Evolutionary conservation across 2,329 filamentous ascomycete species (phyloP).

Genomic region (Phaeosphaeria sp.): DNA sequence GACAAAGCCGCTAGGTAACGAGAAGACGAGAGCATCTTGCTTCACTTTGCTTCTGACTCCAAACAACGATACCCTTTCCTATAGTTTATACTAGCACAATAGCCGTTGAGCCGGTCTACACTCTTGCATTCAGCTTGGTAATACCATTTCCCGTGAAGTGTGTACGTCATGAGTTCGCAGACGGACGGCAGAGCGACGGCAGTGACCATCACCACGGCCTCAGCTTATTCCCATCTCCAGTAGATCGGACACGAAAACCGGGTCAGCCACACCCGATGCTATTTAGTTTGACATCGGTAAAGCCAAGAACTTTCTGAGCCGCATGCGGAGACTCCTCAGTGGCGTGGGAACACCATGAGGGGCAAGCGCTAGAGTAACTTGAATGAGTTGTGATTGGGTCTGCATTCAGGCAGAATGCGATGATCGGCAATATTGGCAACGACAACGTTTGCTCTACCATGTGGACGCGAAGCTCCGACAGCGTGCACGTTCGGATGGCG

Average conservation of each 20-base stretch:
- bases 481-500: background rate
- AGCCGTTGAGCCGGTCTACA: slow-evolving; percentile 13
- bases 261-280: slow-evolving; percentile 1
- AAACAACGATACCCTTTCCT: background rate
- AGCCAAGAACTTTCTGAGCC: background rate
- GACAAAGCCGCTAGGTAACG: slow-evolving; percentile 13
- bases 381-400: slow-evolving; percentile 12
- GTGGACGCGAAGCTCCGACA: background rate
- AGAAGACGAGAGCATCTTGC: slow-evolving; percentile 17
- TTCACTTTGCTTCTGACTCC: background rate
- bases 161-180: background rate
- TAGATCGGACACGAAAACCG: background rate
- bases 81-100: slow-evolving; percentile 22
- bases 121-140: background rate
- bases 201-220: background rate
- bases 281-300: slow-evolving; percentile 2
- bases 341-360: slow-evolving; percentile 12
- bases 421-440: background rate
- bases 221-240: background rate
- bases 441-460: background rate
- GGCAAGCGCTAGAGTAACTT: slow-evolving; percentile 16
- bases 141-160: background rate
- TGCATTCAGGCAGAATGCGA: slow-evolving; percentile 29
- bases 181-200: background rate
- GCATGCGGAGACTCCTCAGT: slow-evolving; percentile 14